Evolutionary conservation across 345 rosid species (phyloP).

Genomic region (Camelina hispida): DNA sequence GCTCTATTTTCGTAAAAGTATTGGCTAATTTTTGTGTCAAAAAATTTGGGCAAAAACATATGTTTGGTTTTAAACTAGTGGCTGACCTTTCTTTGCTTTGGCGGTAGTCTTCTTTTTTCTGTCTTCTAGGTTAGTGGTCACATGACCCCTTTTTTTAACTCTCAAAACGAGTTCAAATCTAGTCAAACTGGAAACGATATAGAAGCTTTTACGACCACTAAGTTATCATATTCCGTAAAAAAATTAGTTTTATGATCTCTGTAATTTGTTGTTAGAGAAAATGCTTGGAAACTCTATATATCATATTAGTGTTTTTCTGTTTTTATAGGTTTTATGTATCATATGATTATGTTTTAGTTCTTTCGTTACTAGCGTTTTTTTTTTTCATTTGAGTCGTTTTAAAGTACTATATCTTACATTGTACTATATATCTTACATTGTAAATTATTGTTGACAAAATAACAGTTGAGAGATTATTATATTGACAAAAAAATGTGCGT

Average conservation of each 20-base stretch:
- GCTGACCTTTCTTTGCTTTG: neutral
- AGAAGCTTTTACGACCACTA: neutral
- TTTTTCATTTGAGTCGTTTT: no score
- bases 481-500: no score
- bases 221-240: neutral
- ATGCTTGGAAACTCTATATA: neutral
- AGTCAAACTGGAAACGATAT: neutral
- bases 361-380: no score
- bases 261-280: neutral
- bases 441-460: no score
- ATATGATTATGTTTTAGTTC: no score
- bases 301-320: no score
- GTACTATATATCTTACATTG: no score
- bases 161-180: neutral
- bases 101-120: neutral
- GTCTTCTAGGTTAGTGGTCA: neutral
- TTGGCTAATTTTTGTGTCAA: neutral
- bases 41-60: neutral
- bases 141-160: neutral
- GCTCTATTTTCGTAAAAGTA: constrained; percentile 1
- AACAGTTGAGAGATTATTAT: no score
- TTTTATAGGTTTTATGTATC: no score
- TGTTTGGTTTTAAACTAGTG: neutral
- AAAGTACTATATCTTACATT: no score
- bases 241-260: no score